Base-by-base conservation (phyloP, 306 rosid species). In the Begonia loranthoides region DNA sequence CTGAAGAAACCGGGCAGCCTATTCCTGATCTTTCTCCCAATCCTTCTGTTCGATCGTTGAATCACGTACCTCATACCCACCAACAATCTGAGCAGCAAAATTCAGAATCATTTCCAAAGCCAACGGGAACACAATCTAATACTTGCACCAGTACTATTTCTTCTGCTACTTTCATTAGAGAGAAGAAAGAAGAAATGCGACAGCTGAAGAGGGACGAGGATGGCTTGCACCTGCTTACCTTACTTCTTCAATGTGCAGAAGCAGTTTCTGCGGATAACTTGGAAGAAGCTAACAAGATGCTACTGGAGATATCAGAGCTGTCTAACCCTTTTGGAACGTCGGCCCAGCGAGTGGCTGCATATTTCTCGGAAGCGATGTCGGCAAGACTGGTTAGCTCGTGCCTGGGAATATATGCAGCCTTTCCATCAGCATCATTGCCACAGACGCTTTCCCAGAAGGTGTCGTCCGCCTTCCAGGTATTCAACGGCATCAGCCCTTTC, bases 351-450 rank as follows among this genome's bases (percentile, higher is more conserved):
- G 99, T 90, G 13, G 99, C 99, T 2, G 95, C 99, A 0, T 90
- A 90, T 49, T 90, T 90, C 83, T 90, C 99, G 0, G 92, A 86
- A 62, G 99, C 99, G 2, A 90, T 90, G 71, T 90, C 99, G 5
- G 99, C 99, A 0, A 76, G 99, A 54, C 72, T 90, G 7, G 92
- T 90, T 49, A 80, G 83, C 63, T 90, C 99, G 0, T 86, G 95
- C 64, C 61, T 90, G 4, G 99, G 99, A 13, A 80, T 86, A 54
- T 90, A 80, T 24, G 88, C 94, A 1, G 52, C 94, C 0, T 69
- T 90, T 13, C 87, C 99, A 1, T 34, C 56, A 17, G n/a, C 72
- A 8, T 44, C 68, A 6, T 59, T 72, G 1, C 94, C 76, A 0
- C 40, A n/a, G 15, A 41, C 13, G 12, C 84, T 77, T 7, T 72